Evolutionary conservation across 2,329 filamentous ascomycete species (phyloP).

Genomic region (Xylariaceae sp.): DNA sequence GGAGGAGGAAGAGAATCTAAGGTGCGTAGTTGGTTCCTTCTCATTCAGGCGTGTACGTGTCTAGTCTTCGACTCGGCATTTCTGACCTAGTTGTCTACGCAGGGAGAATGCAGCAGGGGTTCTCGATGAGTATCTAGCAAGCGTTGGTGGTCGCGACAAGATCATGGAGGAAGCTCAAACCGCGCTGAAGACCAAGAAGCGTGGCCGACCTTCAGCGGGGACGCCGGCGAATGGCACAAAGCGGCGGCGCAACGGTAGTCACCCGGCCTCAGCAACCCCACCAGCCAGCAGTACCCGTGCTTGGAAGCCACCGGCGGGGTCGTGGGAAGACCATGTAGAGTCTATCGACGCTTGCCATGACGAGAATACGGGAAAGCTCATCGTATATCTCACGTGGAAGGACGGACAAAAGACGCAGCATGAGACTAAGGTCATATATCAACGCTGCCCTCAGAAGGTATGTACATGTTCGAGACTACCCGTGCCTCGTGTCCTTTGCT

Average conservation of each 20-base stretch:
- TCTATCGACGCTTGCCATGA: conserved; percentile 77
- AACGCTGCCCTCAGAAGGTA: conserved; percentile 81
- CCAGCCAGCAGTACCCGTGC: conserved; percentile 49
- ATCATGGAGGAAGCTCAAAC: conserved; percentile 59
- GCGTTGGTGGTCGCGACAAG: conserved; percentile 67
- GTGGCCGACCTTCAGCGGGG: conserved; percentile 55
- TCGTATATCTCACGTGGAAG: conserved; percentile 77
- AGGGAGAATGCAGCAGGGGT: conserved; percentile 66
- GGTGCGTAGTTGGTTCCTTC: conserved; percentile 50
- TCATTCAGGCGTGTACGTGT: too few species aligned
- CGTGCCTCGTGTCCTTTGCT: not conserved
- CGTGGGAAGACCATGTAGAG: conserved; percentile 77
- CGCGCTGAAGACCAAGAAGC: conserved; percentile 63
- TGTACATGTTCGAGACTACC: conserved; percentile 22
- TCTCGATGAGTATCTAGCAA: conserved; percentile 68
- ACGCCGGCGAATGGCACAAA: conserved; percentile 51
- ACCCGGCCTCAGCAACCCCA: conserved; percentile 57
- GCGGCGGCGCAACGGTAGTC: conserved; percentile 55
- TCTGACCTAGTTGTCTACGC: conserved; percentile 12
- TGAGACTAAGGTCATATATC: conserved; percentile 70
- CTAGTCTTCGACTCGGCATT: not conserved
- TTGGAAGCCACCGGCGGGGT: conserved; percentile 74
- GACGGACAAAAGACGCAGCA: conserved; percentile 78
- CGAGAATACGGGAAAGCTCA: conserved; percentile 61
- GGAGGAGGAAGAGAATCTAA: conserved; percentile 78